Evolutionary conservation across 352 stramenopile species (phyloP), one percentile per base, ranked within the genome.

Genomic region (Phytophthora boehmeriae): DNA sequence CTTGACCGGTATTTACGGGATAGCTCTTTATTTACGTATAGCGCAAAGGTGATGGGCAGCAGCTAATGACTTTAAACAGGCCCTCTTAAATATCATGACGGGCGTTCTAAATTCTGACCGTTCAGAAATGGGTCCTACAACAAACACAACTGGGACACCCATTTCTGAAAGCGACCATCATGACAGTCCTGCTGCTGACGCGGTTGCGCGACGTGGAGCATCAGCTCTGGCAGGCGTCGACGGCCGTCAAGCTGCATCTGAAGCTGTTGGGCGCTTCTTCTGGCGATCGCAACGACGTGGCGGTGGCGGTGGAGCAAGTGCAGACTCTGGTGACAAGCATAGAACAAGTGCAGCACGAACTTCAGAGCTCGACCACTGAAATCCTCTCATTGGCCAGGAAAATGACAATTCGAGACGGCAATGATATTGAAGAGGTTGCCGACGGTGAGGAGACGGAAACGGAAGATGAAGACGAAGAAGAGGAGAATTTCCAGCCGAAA

Each of bases 191-290:
- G 2, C 5, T 50, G 41, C 32, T 66, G n/a, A 11, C 60, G 38
- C 20, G 47, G 16, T 35, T 64, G 32, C 39, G 47, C 23, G 61
- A 63, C 25, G 53, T 68, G 23, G 54, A 69, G 54, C 46, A 50
- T 30, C 54, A 69, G n/a, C 35, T 69, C 17, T 50, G 39, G 39
- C 47, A 36, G 10, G 28, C 54, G 23, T 23, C 30, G 16, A 54
- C 48, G 17, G 54, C 55, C 17, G 22, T 65, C 5, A 52, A 65
- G 32, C 61, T 60, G 28, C 54, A 65, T 8, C 17, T 65, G 42
- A 32, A 25, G 6, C 14, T 38, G 5, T 25, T 64, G 34, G 14
- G 36, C 8, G 9, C 13, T 9, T 16, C 43, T 9, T 13, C 43
- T 23, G 10, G 17, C 2, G 20, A 39, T 9, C 2, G 23, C 3